A percentile compares a stretch with the other conserved stretches of the same genome.
phyloP scores from a whole-genome alignment of 805 yeast genomes.

The Yamadazyma philogaea region DNA sequence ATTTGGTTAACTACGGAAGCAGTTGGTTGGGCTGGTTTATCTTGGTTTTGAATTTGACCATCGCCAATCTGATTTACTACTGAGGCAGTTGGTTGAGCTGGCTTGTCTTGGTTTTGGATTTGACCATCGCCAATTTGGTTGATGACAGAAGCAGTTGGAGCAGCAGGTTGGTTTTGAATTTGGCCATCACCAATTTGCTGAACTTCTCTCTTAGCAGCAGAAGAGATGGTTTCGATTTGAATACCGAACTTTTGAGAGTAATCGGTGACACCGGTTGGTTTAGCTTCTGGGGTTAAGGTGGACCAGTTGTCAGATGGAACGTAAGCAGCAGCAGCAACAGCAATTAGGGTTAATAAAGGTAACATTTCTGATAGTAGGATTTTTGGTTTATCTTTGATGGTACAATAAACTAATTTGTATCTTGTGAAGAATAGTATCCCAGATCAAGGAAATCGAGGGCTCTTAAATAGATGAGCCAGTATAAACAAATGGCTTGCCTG shows the following conservation, averaged over 20 bases:
- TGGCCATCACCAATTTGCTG: constrained; percentile 46
- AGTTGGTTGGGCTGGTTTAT: constrained; percentile 22
- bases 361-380: constrained; percentile 7
- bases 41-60: constrained; percentile 30
- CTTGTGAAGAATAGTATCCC: too few relatives aligned
- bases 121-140: constrained; percentile 32
- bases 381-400: not conserved
- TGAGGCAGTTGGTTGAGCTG: constrained; percentile 37
- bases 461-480: not conserved
- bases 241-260: constrained; percentile 62
- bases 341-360: constrained; percentile 11
- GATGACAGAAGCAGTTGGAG: constrained; percentile 19
- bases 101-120: constrained; percentile 26
- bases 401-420: not conserved
- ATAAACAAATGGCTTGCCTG: constrained; percentile 10
- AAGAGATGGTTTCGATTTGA: constrained; percentile 52
- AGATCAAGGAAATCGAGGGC: too few relatives aligned
- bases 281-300: constrained; percentile 62
- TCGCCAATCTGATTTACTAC: constrained; percentile 23
- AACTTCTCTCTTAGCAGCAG: constrained; percentile 33
- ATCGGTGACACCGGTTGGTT: constrained; percentile 47
- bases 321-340: constrained; percentile 52
- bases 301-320: constrained; percentile 69
- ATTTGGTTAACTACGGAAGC: constrained; percentile 31
- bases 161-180: constrained; percentile 32